Base-by-base conservation (phyloP, 495 filamentous ascomycete genomes). In the Annulohypoxylon moriforme region DNA sequence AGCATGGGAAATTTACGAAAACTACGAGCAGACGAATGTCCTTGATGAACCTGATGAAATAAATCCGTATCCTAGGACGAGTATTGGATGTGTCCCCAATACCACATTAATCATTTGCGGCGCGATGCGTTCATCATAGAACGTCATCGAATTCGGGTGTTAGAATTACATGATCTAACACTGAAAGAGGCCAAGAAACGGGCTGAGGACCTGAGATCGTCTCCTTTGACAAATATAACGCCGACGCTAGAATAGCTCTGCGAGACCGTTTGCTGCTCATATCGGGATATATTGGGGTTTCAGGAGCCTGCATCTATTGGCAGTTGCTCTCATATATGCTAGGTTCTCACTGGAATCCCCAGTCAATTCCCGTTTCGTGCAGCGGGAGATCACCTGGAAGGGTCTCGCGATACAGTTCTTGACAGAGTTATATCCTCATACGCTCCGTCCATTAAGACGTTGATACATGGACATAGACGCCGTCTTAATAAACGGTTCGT, bases 361-460 rank as follows among this genome's bases (percentile, higher is more conserved):
- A 72, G 50, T 49, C 38, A 61, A 38, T 53, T 76, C 1, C 74
- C 72, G 4, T 27, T 76, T 36, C 68, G 69, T 57, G 74, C 74
- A 18, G 74, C 74, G 1, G 74, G 74, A 40, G 18, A 0, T 31
- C 64, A 76, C 49, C 4, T 27, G 14, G 25, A 22, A n/a, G 46
- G 29, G 1, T 68, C 65, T 14, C 53, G 25, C 5, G 42, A 68
- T 1, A 55, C 67, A 1, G 34, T 55, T 6, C 25, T 69, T 18
- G 67, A 67, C n/a, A 44, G 50, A 36, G 63, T 67, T 9, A 34
- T 67, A 10, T 67, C 63, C 22, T 63, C 58, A 3, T 64, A 64
- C 27, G 59, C 58, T 9, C 38, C 47, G 9, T 63, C 58, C 9
- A 40, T 57, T 49, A 69, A 40, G 34, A 24, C 59, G 11, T 44